Conservation (phyloP, 2,329 filamentous ascomycete genomes). For the Fusarium xylarioides region DNA sequence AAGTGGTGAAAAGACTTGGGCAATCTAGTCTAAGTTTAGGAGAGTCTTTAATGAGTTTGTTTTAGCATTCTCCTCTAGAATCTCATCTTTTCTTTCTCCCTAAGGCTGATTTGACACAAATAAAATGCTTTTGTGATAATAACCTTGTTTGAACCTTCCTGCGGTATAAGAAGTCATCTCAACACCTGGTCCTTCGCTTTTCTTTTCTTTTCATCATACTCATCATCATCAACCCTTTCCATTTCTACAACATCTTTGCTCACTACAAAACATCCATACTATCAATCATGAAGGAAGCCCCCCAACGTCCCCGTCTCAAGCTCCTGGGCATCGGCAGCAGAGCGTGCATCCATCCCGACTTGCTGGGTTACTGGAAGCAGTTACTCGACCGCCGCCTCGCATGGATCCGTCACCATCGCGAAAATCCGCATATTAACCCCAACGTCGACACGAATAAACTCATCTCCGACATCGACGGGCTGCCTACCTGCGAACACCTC, state of each 20-base stretch:
- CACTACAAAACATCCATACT: neutral
- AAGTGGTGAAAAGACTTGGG: too few relatives aligned
- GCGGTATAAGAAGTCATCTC: neutral
- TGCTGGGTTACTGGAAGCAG: neutral
- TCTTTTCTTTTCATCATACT: neutral
- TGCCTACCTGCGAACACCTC: neutral
- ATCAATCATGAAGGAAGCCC: neutral
- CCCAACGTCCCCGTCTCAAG: too few relatives aligned
- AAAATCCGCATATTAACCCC: neutral
- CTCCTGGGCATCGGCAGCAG: neutral
- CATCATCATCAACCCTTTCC: neutral
- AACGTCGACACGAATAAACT: neutral
- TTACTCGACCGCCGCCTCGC: neutral
- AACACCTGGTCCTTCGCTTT: neutral
- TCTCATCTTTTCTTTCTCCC: too few relatives aligned
- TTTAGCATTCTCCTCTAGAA: too few relatives aligned
- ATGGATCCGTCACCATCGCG: neutral
- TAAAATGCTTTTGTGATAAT: neutral
- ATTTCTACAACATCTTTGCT: neutral
- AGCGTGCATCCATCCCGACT: neutral
- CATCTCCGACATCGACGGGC: neutral
- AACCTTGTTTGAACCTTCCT: neutral
- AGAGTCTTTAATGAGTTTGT: too few relatives aligned
- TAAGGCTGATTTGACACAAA: neutral
- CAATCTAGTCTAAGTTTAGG: too few relatives aligned